Percentiles rank a stretch among this genome's conserved stretches.
phyloP scores from a whole-genome alignment of 441 rosid genomes.

The Raphanus hybrid region DNA sequence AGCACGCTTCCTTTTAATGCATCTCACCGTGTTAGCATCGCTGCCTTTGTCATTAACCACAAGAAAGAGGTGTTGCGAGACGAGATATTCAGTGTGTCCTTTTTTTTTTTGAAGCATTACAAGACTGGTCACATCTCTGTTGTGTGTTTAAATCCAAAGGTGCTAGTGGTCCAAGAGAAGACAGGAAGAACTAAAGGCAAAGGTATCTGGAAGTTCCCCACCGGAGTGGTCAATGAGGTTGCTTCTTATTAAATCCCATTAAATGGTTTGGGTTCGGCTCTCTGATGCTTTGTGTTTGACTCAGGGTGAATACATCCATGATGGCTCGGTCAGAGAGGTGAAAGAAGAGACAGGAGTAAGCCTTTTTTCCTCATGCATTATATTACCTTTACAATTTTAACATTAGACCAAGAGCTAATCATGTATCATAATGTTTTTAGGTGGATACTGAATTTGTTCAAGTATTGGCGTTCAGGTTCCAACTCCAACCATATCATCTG shows the following conservation, averaged over 20 bases:
- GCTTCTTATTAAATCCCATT: not conserved
- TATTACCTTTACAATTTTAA: not conserved
- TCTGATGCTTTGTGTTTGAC: slow-evolving; percentile 27
- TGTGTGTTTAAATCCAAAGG: slow-evolving; percentile 46
- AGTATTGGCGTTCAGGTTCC: slow-evolving; percentile 78
- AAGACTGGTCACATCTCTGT: slow-evolving; percentile 26
- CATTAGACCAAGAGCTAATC: slow-evolving; percentile 24
- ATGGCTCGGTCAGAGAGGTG: slow-evolving; percentile 76
- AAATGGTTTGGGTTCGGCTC: slow-evolving; percentile 5
- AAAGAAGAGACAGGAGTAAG: slow-evolving; percentile 93
- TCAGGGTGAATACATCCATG: slow-evolving; percentile 76
- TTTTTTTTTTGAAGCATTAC: not conserved
- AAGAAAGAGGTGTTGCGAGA: slow-evolving; percentile 65
- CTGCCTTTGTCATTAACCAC: slow-evolving; percentile 83
- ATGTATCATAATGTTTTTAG: slow-evolving; percentile 42
- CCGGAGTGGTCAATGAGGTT: slow-evolving; percentile 84
- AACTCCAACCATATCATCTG: slow-evolving; percentile 12
- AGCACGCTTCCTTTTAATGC: slow-evolving; percentile 86
- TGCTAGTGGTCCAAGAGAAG: slow-evolving; percentile 85
- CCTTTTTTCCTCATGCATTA: slow-evolving; percentile 16
- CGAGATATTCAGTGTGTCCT: slow-evolving; percentile 6
- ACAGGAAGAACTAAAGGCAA: slow-evolving; percentile 56
- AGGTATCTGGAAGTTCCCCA: slow-evolving; percentile 87
- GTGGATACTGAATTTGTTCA: slow-evolving; percentile 69
- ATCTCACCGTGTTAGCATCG: slow-evolving; percentile 73